Conservation (phyloP, 2,329 filamentous ascomycete species). For the Trichoderma asperellum region DNA sequence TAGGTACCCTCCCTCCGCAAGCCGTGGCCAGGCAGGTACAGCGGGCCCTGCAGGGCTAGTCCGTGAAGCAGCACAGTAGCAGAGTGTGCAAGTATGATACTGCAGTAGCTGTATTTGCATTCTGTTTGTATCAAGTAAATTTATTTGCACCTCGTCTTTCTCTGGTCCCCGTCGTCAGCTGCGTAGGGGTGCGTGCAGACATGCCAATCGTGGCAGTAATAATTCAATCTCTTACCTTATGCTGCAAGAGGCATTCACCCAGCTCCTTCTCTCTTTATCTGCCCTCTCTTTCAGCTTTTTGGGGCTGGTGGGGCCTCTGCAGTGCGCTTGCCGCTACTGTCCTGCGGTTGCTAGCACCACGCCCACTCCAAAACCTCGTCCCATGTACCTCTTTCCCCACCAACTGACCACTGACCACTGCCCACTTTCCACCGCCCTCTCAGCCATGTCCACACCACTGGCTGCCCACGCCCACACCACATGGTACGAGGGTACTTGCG, state of each 20-base stretch:
- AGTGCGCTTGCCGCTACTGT: background rate
- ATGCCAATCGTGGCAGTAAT: background rate
- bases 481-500: background rate
- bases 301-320: background rate
- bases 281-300: background rate
- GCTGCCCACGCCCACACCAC: conserved; percentile 17
- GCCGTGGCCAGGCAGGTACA: conserved; percentile 40
- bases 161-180: background rate
- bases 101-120: background rate
- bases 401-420: conserved; percentile 13
- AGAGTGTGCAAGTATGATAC: too few relatives aligned
- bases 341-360: background rate
- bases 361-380: background rate
- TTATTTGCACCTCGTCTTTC: background rate
- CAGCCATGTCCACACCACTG: conserved; percentile 6
- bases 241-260: background rate
- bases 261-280: background rate
- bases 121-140: background rate
- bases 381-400: conserved; percentile 18
- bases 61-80: background rate
- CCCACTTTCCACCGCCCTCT: conserved; percentile 20
- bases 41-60: conserved; percentile 30
- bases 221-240: background rate
- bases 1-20: conserved; percentile 38
- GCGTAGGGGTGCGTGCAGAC: background rate